phyloP scores from a whole-genome alignment of 345 rosid species.

The Lepidium didymum region DNA sequence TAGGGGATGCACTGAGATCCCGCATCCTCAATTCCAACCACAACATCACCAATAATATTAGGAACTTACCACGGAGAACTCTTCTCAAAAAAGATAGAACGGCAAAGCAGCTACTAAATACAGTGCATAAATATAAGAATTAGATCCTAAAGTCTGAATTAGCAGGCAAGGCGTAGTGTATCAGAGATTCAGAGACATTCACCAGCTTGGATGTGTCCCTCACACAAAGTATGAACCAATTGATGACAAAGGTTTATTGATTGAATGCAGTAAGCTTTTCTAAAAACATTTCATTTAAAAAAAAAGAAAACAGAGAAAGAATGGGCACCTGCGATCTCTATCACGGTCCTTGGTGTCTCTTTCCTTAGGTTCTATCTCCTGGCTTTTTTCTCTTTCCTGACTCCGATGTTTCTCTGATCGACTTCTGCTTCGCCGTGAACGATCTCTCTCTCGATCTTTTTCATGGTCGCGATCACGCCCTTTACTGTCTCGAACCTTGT shows the following conservation, averaged over 20 bases:
- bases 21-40: slow-evolving; percentile 10
- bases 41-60: background rate
- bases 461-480: slow-evolving; percentile 36
- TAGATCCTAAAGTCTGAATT: background rate
- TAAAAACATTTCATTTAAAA: background rate
- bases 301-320: background rate
- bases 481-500: slow-evolving; percentile 45
- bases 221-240: background rate
- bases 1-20: slow-evolving; percentile 13
- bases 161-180: background rate
- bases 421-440: slow-evolving; percentile 47
- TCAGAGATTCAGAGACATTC: background rate
- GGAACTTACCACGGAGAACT: background rate
- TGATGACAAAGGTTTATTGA: background rate
- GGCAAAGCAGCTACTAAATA: background rate
- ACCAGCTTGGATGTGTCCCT: slow-evolving; percentile 6
- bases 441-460: slow-evolving; percentile 43
- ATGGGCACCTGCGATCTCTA: slow-evolving; percentile 66
- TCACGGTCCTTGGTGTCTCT: slow-evolving; percentile 56
- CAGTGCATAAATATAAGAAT: background rate
- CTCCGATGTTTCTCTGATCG: slow-evolving; percentile 51
- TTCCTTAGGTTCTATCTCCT: slow-evolving; percentile 42
- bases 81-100: background rate
- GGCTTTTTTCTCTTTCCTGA: slow-evolving; percentile 52
- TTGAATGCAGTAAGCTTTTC: background rate